Percentiles rank a stretch among this genome's conserved stretches.
phyloP scores from a whole-genome alignment of 116 monocot species.

The Papilionanthe hybrid region DNA sequence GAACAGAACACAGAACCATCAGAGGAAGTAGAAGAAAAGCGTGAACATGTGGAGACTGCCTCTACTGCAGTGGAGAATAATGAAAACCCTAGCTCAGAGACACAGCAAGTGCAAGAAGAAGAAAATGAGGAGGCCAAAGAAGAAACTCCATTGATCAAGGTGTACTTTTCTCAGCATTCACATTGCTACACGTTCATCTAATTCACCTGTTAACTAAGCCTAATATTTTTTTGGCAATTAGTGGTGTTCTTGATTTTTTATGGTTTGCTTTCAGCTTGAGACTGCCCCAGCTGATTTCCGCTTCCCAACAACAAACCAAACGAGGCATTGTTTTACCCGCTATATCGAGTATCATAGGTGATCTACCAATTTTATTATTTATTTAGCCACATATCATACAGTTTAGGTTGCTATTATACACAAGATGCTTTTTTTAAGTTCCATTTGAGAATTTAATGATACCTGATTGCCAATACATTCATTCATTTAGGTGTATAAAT shows the following conservation, averaged over 20 bases:
- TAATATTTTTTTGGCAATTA: neutral
- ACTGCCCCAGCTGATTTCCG: slow-evolving; percentile 68
- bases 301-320: slow-evolving; percentile 76
- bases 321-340: slow-evolving; percentile 74
- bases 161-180: slow-evolving; percentile 8
- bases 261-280: slow-evolving; percentile 33
- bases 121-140: slow-evolving; percentile 11
- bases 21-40: slow-evolving; percentile 1
- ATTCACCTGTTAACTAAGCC: neutral
- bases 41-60: neutral
- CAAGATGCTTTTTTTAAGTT: neutral
- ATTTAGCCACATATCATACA: neutral
- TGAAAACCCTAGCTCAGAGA: slow-evolving; percentile 20
- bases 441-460: neutral
- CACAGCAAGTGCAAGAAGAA: slow-evolving; percentile 5
- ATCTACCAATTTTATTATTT: neutral
- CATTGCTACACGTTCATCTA: neutral
- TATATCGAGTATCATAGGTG: slow-evolving; percentile 69
- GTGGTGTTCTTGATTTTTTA: neutral
- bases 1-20: slow-evolving; percentile 15
- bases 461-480: neutral
- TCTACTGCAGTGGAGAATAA: neutral
- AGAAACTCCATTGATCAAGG: slow-evolving; percentile 58
- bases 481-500: slow-evolving; percentile 48
- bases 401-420: neutral